Evolutionary conservation across 2,329 filamentous ascomycete genomes (phyloP).

Genomic region (Pseudophaeomoniella oleicola): DNA sequence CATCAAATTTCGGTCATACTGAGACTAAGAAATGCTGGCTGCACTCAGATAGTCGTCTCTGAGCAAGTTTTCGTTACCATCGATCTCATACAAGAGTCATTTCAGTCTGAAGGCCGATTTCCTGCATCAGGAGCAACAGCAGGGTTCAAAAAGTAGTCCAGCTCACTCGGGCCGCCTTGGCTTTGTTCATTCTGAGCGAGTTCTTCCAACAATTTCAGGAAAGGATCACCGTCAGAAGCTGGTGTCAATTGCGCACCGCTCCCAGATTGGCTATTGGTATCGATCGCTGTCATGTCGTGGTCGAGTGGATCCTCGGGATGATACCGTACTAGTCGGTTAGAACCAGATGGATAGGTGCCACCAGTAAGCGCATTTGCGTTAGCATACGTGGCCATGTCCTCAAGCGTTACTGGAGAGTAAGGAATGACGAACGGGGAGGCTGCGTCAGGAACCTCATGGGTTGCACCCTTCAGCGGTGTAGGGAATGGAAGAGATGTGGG

Average conservation of each 20-base stretch:
- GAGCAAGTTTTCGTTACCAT: too few relatives aligned
- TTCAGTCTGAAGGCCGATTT: too few relatives aligned
- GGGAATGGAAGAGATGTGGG: background rate
- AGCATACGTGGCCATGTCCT: background rate
- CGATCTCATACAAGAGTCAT: too few relatives aligned
- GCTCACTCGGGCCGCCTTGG: conserved; percentile 51
- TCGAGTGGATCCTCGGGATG: background rate
- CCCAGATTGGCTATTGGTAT: conserved; percentile 37
- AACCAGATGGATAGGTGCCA: background rate
- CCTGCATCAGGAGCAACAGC: too few relatives aligned
- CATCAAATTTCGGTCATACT: too few relatives aligned
- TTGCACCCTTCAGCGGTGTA: background rate
- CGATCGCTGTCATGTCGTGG: conserved; percentile 9
- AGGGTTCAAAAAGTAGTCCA: conserved; percentile 56
- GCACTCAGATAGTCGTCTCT: too few relatives aligned
- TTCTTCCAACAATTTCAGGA: conserved; percentile 65
- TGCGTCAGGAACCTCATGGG: background rate
- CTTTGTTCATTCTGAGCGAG: conserved; percentile 66
- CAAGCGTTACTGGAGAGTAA: background rate
- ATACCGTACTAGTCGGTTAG: background rate
- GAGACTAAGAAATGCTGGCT: too few relatives aligned
- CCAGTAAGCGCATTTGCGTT: too few relatives aligned
- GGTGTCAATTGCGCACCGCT: conserved; percentile 10
- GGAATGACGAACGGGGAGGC: background rate
- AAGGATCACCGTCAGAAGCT: conserved; percentile 62